Evolutionary conservation across 305 asterid species (phyloP).

Genomic region (Withania somnifera): DNA sequence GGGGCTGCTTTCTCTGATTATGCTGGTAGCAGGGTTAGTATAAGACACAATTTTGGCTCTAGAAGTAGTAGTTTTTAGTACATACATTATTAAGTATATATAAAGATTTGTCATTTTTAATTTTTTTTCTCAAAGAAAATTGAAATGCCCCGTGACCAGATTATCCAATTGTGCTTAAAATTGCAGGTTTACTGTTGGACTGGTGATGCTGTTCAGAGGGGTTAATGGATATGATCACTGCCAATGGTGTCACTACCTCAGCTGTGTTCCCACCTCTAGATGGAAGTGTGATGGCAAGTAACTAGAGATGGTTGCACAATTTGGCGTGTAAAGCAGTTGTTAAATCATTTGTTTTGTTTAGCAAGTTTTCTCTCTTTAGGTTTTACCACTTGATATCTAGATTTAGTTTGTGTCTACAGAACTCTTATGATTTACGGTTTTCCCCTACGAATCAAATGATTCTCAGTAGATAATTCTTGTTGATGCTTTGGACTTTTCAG

Average conservation of each 20-base stretch:
- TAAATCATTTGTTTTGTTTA: background rate
- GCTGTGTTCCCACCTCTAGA: slow-evolving; percentile 62
- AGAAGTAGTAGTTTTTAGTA: background rate
- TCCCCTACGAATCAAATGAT: background rate
- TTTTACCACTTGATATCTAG: background rate
- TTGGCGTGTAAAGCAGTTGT: background rate
- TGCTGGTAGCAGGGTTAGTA: slow-evolving; percentile 59
- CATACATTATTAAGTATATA: background rate
- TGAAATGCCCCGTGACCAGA: background rate
- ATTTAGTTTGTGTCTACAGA: background rate
- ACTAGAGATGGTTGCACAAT: background rate
- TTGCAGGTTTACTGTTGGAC: slow-evolving; percentile 51
- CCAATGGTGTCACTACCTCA: slow-evolving; percentile 72
- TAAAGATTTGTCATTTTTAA: background rate
- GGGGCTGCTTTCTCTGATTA: slow-evolving; percentile 40
- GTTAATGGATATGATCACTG: slow-evolving; percentile 56
- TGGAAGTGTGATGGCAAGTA: slow-evolving; percentile 49
- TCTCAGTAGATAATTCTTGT: background rate
- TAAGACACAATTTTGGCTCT: background rate
- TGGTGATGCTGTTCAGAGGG: slow-evolving; percentile 64
- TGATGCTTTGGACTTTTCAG: background rate
- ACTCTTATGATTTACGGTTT: background rate
- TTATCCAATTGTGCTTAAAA: background rate
- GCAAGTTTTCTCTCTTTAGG: background rate
- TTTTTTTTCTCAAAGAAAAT: background rate